Base-by-base conservation (phyloP, 352 stramenopile genomes). In the Globisporangium barbulae region DNA sequence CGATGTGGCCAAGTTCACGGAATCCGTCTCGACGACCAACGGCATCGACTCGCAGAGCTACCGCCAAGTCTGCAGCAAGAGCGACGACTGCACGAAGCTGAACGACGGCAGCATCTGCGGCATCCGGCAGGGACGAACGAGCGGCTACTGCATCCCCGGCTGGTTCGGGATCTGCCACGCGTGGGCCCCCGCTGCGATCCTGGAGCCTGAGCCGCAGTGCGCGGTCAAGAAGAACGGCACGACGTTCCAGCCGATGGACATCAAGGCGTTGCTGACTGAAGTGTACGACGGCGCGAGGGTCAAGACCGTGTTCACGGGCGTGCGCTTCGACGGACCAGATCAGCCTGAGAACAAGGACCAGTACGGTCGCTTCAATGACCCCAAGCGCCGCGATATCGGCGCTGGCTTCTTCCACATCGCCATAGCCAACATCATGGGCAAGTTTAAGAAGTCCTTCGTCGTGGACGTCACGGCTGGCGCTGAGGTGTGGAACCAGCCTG, bases 31-130 rank as follows among this genome's bases (percentile, higher is more conserved):
- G 47, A 58, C 61, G 21, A 70, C 68, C 35, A 73, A 72, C 42
- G 76, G 76, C 41, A 66, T 84, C 50, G 72, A 78, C 45, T 76
- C 69, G 57, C 57, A 73, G 53, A 63, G 33, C 0, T 67, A 64
- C 8, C 71, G 71, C 13, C 50, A n/a, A 6, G 49, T 21, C 7
- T 84, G 76, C 56, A 72, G 57, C 30, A 45, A 15, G 0, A 64
- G 70, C 10, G 59, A 42, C 13, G 66, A 80, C 12, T 84, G 76
- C 56, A 66, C 10, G 9, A 33, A 33, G 5, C 48, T 54, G 22
- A 54, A 54, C 7, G 48, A 48, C 41, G 17, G 17, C 15, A 48
- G 41, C 41, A 48, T 48, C 41, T 65, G 59, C 19, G 50, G 48
- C 12, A 65, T 54, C 4, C 60, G 60, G 13, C 6, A 52, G 2